These are phyloP conservation scores for Dillenia suffruticosa DNA, from an alignment of 164 flowering plant genomes.

Conservation along the genomic window DNA sequence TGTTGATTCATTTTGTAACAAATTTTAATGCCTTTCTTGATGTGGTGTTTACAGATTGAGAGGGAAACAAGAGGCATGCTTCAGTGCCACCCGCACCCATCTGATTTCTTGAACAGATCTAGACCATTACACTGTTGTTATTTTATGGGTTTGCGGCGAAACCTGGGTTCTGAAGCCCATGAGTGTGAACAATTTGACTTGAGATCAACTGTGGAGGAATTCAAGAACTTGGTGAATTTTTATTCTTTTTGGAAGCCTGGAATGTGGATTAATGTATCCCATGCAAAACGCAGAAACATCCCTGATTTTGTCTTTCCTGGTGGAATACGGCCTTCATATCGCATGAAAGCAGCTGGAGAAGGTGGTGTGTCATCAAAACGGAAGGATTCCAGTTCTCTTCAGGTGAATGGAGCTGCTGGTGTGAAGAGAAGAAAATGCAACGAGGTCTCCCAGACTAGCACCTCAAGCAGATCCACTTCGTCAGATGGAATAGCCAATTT, in stretches of 20 bases:
- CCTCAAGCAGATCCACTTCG: too few species aligned
- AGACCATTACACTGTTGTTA: constrained; percentile 56
- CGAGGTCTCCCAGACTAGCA: constrained; percentile 10
- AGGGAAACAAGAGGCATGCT: constrained; percentile 67
- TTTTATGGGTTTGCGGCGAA: constrained; percentile 87
- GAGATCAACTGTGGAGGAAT: constrained; percentile 78
- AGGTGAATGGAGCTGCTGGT: constrained; percentile 20
- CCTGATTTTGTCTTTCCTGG: constrained; percentile 86
- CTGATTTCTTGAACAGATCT: constrained; percentile 45
- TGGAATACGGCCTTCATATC: constrained; percentile 61
- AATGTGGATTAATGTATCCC: constrained; percentile 72
- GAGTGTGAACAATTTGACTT: constrained; percentile 80
- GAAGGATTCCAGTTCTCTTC: constrained; percentile 22
- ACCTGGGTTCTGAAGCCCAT: constrained; percentile 52
- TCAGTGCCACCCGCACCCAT: constrained; percentile 90
- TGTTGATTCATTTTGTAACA: background rate
- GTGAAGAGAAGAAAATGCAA: constrained; percentile 38
- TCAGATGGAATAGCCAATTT: too few species aligned
- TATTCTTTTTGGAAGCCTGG: constrained; percentile 65
- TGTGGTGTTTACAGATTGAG: constrained; percentile 54
- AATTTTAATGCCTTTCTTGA: background rate
- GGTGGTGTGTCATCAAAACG: constrained; percentile 21
- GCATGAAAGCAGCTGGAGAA: constrained; percentile 36
- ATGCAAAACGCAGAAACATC: constrained; percentile 54
- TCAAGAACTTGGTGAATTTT: constrained; percentile 52